phyloP scores from a whole-genome alignment of 2,329 filamentous ascomycete genomes.

The Ophiostoma populinum region DNA sequence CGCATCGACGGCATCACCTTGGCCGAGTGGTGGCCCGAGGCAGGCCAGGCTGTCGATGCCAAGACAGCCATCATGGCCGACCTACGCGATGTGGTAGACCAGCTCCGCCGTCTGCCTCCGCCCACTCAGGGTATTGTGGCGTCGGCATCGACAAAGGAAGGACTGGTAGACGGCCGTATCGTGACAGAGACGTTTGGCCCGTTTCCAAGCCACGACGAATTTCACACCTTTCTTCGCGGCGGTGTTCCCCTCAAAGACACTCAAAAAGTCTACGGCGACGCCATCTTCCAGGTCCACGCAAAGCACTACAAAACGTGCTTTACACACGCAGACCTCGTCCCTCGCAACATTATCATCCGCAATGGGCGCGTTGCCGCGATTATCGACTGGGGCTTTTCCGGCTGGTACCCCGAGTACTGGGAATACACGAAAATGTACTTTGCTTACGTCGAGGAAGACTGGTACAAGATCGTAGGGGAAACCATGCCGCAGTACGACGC shows the following conservation, averaged over 20 bases:
- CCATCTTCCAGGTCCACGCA: slow-evolving; percentile 1
- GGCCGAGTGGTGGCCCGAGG: not conserved
- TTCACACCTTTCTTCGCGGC: slow-evolving; percentile 3
- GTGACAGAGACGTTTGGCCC: slow-evolving; percentile 1
- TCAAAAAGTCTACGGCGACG: not conserved
- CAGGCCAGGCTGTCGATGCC: not conserved
- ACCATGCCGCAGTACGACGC: too few species aligned
- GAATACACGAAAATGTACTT: slow-evolving; percentile 14
- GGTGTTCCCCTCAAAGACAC: slow-evolving; percentile 1
- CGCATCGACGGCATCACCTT: not conserved
- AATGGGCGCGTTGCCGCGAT: slow-evolving; percentile 24
- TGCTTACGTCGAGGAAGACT: too few species aligned
- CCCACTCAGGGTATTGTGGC: slow-evolving; percentile 3
- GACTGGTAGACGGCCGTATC: slow-evolving; percentile 2
- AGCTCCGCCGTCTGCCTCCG: slow-evolving; percentile 2
- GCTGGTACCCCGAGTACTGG: slow-evolving; percentile 28
- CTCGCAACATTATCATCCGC: slow-evolving; percentile 25
- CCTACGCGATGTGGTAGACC: not conserved
- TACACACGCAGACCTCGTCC: slow-evolving; percentile 39
- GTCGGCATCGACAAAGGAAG: not conserved
- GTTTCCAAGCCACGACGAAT: slow-evolving; percentile 1
- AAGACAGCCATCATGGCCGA: slow-evolving; percentile 3
- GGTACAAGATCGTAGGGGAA: too few species aligned
- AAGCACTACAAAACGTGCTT: slow-evolving; percentile 9
- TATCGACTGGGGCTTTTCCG: slow-evolving; percentile 29